Evolutionary conservation across 352 stramenopile genomes (phyloP).

Genomic region (Blastocystis sp.): DNA sequence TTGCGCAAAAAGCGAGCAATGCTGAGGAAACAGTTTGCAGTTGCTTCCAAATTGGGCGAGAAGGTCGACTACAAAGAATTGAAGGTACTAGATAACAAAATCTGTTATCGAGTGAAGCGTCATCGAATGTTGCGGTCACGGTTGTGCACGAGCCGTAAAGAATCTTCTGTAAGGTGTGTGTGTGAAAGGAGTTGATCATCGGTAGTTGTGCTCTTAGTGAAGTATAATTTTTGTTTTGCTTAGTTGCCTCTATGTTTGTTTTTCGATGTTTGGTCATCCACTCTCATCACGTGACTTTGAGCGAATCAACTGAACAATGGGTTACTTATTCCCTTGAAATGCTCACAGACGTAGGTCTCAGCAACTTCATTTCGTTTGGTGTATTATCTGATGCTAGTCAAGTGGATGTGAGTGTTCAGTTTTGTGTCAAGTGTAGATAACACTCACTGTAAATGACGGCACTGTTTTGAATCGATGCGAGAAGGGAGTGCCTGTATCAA

Average conservation of each 20-base stretch:
- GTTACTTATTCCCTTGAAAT: not conserved
- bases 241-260: not conserved
- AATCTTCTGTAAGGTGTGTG: too few species aligned
- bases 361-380: slow-evolving; percentile 53
- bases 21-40: not conserved
- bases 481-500: slow-evolving; percentile 38
- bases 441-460: slow-evolving; percentile 37
- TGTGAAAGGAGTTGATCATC: too few species aligned
- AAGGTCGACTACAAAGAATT: not conserved
- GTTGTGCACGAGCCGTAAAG: not conserved
- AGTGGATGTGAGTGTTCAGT: not conserved
- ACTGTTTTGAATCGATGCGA: slow-evolving; percentile 20
- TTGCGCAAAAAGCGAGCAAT: not conserved
- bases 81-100: not conserved
- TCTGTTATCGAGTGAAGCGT: not conserved
- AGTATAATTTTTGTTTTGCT: too few species aligned
- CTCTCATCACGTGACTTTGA: not conserved
- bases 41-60: not conserved
- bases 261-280: not conserved
- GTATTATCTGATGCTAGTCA: slow-evolving; percentile 1
- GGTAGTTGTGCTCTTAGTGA: too few species aligned
- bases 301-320: not conserved
- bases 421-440: slow-evolving; percentile 6
- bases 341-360: slow-evolving; percentile 10
- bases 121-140: not conserved